These are phyloP conservation scores for Glutinoglossum americanum DNA, from an alignment of 495 filamentous ascomycete genomes.

Conservation along the genomic window DNA sequence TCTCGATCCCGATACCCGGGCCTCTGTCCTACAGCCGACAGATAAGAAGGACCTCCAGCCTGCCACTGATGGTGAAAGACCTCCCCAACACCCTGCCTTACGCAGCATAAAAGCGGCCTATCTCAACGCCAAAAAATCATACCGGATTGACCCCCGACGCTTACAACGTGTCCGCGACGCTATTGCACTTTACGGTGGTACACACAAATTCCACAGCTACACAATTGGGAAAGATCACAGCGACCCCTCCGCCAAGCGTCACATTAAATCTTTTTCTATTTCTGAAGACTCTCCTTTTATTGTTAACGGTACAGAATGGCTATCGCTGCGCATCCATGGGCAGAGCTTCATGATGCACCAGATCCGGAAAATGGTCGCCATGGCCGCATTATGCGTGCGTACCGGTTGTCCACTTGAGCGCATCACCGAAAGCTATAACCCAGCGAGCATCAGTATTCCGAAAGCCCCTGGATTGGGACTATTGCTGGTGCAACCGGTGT, in stretches of 20 bases:
- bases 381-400: conserved; percentile 65
- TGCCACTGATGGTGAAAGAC: background rate
- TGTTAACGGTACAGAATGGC: conserved; percentile 82
- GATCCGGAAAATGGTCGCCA: conserved; percentile 95
- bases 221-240: conserved; percentile 63
- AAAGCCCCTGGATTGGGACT: conserved; percentile 82
- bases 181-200: conserved; percentile 53
- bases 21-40: background rate
- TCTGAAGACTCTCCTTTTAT: conserved; percentile 43
- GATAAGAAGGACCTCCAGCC: background rate
- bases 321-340: conserved; percentile 85
- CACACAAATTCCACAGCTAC: conserved; percentile 86
- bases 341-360: conserved; percentile 99
- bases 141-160: conserved; percentile 54
- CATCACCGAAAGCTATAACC: conserved; percentile 46
- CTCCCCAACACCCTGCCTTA: conserved; percentile 19
- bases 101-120: conserved; percentile 54
- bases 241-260: conserved; percentile 64
- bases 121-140: conserved; percentile 50
- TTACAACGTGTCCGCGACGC: conserved; percentile 48
- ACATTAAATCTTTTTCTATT: conserved; percentile 74
- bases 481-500: conserved; percentile 74
- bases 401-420: conserved; percentile 46
- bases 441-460: conserved; percentile 57
- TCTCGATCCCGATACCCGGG: background rate